Evolutionary conservation across 208 protist genomes (phyloP).

Genomic region (Acanthamoeba royreba): DNA sequence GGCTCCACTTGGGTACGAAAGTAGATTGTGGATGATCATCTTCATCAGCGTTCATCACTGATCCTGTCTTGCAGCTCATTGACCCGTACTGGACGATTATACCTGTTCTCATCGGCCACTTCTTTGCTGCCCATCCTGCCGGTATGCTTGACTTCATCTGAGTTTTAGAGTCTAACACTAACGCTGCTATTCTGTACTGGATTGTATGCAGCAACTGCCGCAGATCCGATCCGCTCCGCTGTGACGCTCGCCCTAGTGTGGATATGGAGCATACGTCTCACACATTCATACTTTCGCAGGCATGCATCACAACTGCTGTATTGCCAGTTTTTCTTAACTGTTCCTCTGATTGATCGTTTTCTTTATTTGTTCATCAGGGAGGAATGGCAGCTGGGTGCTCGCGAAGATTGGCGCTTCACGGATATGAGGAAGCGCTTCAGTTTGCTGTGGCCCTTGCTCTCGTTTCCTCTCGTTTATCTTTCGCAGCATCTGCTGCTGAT

Average conservation of each 20-base stretch:
- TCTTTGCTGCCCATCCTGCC: neutral
- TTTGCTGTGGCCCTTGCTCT: neutral
- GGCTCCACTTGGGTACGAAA: slow-evolving; percentile 37
- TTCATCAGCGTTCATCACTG: neutral
- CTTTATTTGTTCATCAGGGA: neutral
- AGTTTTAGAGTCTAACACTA: neutral
- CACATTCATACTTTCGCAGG: slow-evolving; percentile 47
- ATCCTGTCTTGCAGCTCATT: neutral
- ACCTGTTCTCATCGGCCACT: slow-evolving; percentile 18
- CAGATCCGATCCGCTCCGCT: neutral
- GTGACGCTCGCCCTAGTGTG: neutral
- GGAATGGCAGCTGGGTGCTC: slow-evolving; percentile 20
- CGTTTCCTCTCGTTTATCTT: neutral
- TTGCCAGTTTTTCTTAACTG: neutral
- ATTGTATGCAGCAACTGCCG: neutral
- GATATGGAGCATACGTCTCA: slow-evolving; percentile 39
- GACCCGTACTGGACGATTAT: slow-evolving; percentile 49
- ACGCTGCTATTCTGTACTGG: neutral
- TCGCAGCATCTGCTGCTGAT: slow-evolving; percentile 40
- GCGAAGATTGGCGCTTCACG: slow-evolving; percentile 44
- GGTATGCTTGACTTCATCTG: neutral
- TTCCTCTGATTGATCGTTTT: neutral
- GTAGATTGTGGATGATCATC: too few relatives aligned
- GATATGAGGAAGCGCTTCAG: slow-evolving; percentile 17
- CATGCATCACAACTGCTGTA: neutral